Conservation (phyloP, 352 stramenopile species). For the Phytophthora cryptogea region DNA sequence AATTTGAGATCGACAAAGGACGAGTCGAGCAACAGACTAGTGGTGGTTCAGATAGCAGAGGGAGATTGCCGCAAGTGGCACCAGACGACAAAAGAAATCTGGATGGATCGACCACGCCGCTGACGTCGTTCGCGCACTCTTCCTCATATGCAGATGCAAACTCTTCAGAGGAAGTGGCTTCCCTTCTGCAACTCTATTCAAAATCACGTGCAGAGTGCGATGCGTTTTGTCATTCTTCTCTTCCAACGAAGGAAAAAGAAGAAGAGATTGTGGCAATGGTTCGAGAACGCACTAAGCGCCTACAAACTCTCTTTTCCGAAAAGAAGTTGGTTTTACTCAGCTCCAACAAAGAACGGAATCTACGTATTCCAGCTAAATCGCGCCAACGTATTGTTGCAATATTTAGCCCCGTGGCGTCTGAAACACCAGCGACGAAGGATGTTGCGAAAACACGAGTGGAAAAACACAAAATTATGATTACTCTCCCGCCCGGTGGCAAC, state of each 20-base stretch:
- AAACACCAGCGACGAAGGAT: constrained; percentile 39
- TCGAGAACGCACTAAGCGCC: constrained; percentile 66
- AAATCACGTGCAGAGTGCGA: constrained; percentile 74
- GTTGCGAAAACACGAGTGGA: constrained; percentile 73
- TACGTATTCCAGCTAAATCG: constrained; percentile 80
- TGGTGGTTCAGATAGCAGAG: constrained; percentile 23
- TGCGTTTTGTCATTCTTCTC: constrained; percentile 64
- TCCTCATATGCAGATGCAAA: constrained; percentile 20
- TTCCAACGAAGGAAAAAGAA: constrained; percentile 70
- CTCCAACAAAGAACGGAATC: constrained; percentile 75
- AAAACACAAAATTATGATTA: constrained; percentile 90
- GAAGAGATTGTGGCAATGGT: constrained; percentile 82
- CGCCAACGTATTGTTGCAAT: constrained; percentile 80
- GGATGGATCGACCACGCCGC: constrained; percentile 11
- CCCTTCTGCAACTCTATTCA: constrained; percentile 70
- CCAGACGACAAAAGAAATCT: constrained; percentile 19
- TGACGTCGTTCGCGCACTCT: constrained; percentile 3
- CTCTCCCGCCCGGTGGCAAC: constrained; percentile 82
- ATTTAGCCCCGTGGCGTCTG: constrained; percentile 62
- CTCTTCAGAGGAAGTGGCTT: constrained; percentile 50
- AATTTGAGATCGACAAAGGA: constrained; percentile 31
- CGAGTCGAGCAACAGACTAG: constrained; percentile 20
- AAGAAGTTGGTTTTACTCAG: constrained; percentile 70
- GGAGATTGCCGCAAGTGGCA: constrained; percentile 8
- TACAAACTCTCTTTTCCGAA: constrained; percentile 70